Evolutionary conservation across 2,329 filamentous ascomycete species (phyloP), one percentile per base, ranked within the genome.

Genomic region (Aspergillus candidus): DNA sequence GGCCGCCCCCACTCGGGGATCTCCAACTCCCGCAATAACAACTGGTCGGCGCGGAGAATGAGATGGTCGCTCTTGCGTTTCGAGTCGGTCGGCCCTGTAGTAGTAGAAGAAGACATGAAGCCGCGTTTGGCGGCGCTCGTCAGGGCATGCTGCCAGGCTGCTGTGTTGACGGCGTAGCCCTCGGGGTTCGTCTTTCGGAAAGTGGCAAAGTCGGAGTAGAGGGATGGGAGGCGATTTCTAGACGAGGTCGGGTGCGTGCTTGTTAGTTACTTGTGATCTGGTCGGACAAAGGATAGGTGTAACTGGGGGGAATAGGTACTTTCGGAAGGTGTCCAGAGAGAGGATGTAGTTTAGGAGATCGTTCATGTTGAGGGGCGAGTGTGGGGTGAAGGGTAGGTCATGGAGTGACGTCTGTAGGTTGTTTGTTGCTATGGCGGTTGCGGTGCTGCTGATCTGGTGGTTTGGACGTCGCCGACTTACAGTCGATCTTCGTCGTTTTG

Each of bases 181-280:
- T 94, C 88, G 1, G 88, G 87, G 60, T 95, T 94, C 15, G 86
- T 79, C 32, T 77, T 79, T 56, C 77, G 77, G 54, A 91, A 88
- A 4, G 79, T 69, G 32, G 80, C 75, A 61, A 95, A 94, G 64
- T 95, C 89, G 38, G 88, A 90, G 70, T 94, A 95, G 36, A 95
- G 80, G 4, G 88, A 90, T 11, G 87, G 83, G 11, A 95, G 76
- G 39, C 89, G 86, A 51, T 83, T 78, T 70, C 84, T 88, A 35
- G 29, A 22, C 27, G 33, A n/a, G 8, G 8, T 29, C 22, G 29
- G 12, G 17, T 12, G 14, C 6, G 30, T 14, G 32, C 44, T 15
- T 35, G 34, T 30, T 32, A n/a, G 15, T 11, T 10, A 27, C 22
- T 27, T 27, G 7, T 27, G 22, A 27, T 10, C 22, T 4, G n/a